These are phyloP conservation scores for Penicillium antarcticum DNA, from an alignment of 495 filamentous ascomycete genomes.

Conservation along the genomic window DNA sequence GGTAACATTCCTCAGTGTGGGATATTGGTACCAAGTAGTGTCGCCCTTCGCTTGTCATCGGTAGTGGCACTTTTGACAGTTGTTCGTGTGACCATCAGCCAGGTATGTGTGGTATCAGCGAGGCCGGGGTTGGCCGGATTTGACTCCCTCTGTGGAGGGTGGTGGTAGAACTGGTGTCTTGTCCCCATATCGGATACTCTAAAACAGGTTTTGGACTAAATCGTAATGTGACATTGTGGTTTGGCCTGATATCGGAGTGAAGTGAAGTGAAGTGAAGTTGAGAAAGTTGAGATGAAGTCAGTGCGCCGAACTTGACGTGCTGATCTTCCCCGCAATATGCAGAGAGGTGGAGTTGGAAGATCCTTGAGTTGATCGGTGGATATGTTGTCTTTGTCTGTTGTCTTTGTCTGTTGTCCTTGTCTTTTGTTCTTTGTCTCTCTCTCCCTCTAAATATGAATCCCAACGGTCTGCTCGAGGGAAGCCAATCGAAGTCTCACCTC, in stretches of 20 bases:
- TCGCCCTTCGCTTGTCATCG: not conserved
- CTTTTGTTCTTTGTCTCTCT: too few species aligned
- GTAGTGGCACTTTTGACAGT: constrained; percentile 10
- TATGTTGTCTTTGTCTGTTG: too few species aligned
- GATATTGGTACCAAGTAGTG: constrained; percentile 9
- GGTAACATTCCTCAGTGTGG: not conserved
- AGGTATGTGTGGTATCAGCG: constrained; percentile 4
- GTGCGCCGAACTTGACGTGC: constrained; percentile 7
- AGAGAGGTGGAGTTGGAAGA: not conserved
- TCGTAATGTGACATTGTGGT: not conserved
- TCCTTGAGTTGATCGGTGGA: too few species aligned
- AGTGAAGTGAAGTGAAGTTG: too few species aligned
- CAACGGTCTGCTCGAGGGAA: not conserved
- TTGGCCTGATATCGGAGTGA: not conserved
- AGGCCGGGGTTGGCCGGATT: constrained; percentile 6
- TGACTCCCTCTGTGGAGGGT: not conserved
- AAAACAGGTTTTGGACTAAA: not conserved
- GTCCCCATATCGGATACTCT: not conserved
- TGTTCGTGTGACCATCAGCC: constrained; percentile 6
- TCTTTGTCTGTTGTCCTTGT: too few species aligned
- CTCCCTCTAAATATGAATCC: not conserved
- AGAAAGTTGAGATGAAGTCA: too few species aligned
- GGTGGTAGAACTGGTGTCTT: not conserved
- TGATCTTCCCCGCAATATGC: constrained; percentile 12
- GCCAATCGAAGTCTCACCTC: constrained; percentile 4